Percentiles rank a stretch among this genome's conserved stretches.
phyloP scores from a whole-genome alignment of 73 alveolate species.

The Paramecium pentaurelia region DNA sequence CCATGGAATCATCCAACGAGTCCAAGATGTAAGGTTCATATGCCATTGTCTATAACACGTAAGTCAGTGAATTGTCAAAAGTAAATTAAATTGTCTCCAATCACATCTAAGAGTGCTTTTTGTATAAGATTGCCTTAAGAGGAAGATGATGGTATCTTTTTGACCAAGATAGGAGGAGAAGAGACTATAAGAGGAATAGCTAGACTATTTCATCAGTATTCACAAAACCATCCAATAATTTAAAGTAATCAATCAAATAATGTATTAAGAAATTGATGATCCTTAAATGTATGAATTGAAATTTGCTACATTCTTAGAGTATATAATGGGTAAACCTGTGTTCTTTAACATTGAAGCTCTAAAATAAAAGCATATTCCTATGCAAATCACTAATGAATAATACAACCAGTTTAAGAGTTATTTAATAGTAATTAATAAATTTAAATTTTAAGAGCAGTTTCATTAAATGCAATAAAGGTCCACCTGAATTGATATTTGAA shows the following conservation, averaged over 20 bases:
- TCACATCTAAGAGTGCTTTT: neutral
- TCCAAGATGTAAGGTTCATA: neutral
- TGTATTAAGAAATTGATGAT: neutral
- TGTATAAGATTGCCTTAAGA: neutral
- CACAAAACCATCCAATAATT: neutral
- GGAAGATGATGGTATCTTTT: neutral
- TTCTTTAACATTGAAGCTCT: constrained; percentile 5
- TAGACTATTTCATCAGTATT: neutral
- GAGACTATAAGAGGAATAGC: neutral
- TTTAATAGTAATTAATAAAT: neutral
- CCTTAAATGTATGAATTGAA: neutral
- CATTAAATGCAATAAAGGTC: neutral
- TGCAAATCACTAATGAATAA: neutral
- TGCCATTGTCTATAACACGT: neutral
- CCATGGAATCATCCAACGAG: neutral
- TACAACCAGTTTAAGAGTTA: constrained; percentile 12
- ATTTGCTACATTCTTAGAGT: neutral
- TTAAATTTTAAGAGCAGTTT: neutral
- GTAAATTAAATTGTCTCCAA: neutral
- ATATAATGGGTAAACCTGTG: constrained; percentile 20
- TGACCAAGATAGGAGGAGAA: neutral
- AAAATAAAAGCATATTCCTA: neutral
- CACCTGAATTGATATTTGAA: constrained; percentile 17
- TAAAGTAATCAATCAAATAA: neutral
- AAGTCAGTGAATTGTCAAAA: neutral